Evolutionary conservation across 2,329 filamentous ascomycete genomes (phyloP).

Genomic region (Fusarium poae): DNA sequence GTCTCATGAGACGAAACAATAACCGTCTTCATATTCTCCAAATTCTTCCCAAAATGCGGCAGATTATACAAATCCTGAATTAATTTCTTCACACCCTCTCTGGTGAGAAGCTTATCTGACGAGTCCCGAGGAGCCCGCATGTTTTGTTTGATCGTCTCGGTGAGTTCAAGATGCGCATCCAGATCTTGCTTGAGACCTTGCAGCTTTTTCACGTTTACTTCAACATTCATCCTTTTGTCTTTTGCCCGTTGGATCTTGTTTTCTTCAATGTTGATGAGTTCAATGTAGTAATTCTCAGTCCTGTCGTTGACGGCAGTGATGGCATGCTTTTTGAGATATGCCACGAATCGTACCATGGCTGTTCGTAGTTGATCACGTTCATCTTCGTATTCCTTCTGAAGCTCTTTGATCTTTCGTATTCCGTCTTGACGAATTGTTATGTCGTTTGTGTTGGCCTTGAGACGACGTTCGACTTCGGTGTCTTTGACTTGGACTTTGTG

Average conservation of each 20-base stretch:
- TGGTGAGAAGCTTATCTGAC: constrained; percentile 11
- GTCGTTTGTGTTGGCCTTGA: constrained; percentile 10
- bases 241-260: constrained; percentile 13
- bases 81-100: constrained; percentile 2
- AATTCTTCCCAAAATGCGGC: constrained; percentile 21
- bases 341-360: constrained; percentile 15
- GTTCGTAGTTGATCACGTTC: constrained; percentile 10
- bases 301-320: constrained; percentile 18
- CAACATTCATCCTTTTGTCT: neutral
- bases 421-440: constrained; percentile 8
- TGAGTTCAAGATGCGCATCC: constrained; percentile 24
- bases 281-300: constrained; percentile 16
- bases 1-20: constrained; percentile 6
- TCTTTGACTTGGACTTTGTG: constrained; percentile 14
- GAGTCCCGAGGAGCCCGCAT: constrained; percentile 1
- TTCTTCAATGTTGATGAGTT: constrained; percentile 14
- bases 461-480: constrained; percentile 6
- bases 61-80: constrained; percentile 25
- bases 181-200: constrained; percentile 15
- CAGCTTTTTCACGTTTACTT: constrained; percentile 16
- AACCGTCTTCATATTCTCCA: constrained; percentile 15
- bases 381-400: constrained; percentile 6
- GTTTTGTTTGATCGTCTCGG: constrained; percentile 26
- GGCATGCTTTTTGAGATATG: constrained; percentile 23
- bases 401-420: neutral